These are phyloP conservation scores for Sporisorium sorghi DNA, from an alignment of 1,284 basidiomycete genomes.

Conservation along the genomic window DNA sequence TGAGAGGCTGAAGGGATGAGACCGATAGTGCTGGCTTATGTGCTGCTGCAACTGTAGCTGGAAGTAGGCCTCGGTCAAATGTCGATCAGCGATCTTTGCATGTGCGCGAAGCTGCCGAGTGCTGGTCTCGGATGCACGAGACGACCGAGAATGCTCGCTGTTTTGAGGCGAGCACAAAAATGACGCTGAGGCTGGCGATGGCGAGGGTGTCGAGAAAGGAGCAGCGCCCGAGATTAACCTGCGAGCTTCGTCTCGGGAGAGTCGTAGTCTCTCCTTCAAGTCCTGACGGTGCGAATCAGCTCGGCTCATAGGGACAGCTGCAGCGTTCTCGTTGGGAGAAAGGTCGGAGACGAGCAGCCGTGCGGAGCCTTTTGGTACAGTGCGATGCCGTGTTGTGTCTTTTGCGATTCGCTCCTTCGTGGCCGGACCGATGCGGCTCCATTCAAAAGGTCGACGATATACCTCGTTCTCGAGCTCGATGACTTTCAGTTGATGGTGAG, in stretches of 20 bases:
- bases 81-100: conserved; percentile 33
- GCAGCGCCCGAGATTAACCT: conserved; percentile 12
- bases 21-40: conserved; percentile 19
- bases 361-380: background rate
- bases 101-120: conserved; percentile 25
- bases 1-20: conserved; percentile 8
- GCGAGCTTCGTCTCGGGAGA: conserved; percentile 27
- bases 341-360: conserved; percentile 15
- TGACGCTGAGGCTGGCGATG: background rate
- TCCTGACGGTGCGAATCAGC: background rate
- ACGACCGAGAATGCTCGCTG: background rate
- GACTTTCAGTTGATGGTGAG: conserved; percentile 28
- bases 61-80: conserved; percentile 42
- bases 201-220: conserved; percentile 5
- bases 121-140: conserved; percentile 7
- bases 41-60: conserved; percentile 45
- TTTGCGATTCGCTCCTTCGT: background rate
- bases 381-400: background rate
- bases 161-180: background rate
- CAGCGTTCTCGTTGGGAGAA: conserved; percentile 12
- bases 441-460: conserved; percentile 26
- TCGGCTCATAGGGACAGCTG: background rate
- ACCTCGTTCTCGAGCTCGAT: conserved; percentile 27
- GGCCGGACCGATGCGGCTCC: conserved; percentile 1
- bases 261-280: background rate